Conservation (phyloP, 495 filamentous ascomycete species). For the Delitschia confertaspora region DNA sequence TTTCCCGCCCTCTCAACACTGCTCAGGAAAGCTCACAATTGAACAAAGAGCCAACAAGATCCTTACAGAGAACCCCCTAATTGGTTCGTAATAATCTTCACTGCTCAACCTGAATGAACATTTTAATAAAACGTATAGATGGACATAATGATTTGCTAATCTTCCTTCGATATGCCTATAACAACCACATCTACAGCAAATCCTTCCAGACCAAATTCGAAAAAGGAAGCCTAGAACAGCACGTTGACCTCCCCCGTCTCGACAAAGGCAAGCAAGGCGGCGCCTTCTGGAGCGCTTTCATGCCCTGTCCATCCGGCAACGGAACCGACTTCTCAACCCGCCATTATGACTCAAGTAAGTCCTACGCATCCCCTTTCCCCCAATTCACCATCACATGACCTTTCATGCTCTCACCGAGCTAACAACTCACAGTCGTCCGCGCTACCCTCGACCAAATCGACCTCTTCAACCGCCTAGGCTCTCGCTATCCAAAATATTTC, state of each 20-base stretch:
- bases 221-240: slow-evolving; percentile 53
- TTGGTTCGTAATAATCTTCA: slow-evolving; percentile 45
- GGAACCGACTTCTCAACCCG: slow-evolving; percentile 61
- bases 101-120: background rate
- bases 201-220: slow-evolving; percentile 65
- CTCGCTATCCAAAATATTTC: slow-evolving; percentile 62
- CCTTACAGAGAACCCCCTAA: slow-evolving; percentile 63
- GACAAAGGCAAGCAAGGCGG: slow-evolving; percentile 55
- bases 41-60: slow-evolving; percentile 62
- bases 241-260: slow-evolving; percentile 71
- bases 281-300: slow-evolving; percentile 87
- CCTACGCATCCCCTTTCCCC: background rate
- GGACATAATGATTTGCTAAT: slow-evolving; percentile 88
- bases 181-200: slow-evolving; percentile 67
- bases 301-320: slow-evolving; percentile 60
- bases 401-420: slow-evolving; percentile 1
- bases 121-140: slow-evolving; percentile 45
- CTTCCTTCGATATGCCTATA: slow-evolving; percentile 53
- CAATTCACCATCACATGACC: background rate
- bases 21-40: slow-evolving; percentile 34
- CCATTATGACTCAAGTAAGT: slow-evolving; percentile 53
- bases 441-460: slow-evolving; percentile 79
- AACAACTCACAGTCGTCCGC: slow-evolving; percentile 45
- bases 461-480: slow-evolving; percentile 59
- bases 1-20: background rate